Evolutionary conservation across 139 green algal species (phyloP).

Genomic region (Nannochloris sp.): DNA sequence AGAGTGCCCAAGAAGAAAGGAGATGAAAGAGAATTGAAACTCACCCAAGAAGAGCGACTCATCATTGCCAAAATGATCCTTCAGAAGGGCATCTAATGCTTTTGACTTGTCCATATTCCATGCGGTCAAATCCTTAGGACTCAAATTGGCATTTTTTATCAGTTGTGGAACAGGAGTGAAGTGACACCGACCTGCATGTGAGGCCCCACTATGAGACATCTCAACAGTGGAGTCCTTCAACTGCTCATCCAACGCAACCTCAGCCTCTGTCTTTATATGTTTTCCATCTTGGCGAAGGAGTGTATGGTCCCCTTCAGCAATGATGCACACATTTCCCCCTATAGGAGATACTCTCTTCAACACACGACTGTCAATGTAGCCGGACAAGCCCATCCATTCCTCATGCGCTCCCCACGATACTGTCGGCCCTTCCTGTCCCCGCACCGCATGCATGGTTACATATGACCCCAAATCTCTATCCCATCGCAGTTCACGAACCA

Average conservation of each 20-base stretch:
- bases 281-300: background rate
- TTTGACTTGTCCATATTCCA: constrained; percentile 67
- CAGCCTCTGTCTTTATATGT: constrained; percentile 23
- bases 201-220: constrained; percentile 10
- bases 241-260: constrained; percentile 32
- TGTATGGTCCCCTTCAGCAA: constrained; percentile 39
- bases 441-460: background rate
- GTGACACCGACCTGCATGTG: constrained; percentile 39
- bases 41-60: constrained; percentile 51
- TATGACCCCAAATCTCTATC: background rate
- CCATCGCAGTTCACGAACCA: background rate
- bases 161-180: constrained; percentile 57
- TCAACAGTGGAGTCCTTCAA: background rate
- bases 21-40: constrained; percentile 71
- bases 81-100: constrained; percentile 39
- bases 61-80: constrained; percentile 8
- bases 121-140: constrained; percentile 46
- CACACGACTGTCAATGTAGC: constrained; percentile 30
- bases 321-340: constrained; percentile 48
- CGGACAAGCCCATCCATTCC: constrained; percentile 45
- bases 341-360: constrained; percentile 43
- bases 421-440: background rate
- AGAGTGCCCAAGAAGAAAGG: constrained; percentile 69
- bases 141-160: constrained; percentile 36
- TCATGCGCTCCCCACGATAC: constrained; percentile 10